These are phyloP conservation scores for Linnemannia schmuckeri DNA, from an alignment of 192 early-diverging fungal species.

Conservation along the genomic window DNA sequence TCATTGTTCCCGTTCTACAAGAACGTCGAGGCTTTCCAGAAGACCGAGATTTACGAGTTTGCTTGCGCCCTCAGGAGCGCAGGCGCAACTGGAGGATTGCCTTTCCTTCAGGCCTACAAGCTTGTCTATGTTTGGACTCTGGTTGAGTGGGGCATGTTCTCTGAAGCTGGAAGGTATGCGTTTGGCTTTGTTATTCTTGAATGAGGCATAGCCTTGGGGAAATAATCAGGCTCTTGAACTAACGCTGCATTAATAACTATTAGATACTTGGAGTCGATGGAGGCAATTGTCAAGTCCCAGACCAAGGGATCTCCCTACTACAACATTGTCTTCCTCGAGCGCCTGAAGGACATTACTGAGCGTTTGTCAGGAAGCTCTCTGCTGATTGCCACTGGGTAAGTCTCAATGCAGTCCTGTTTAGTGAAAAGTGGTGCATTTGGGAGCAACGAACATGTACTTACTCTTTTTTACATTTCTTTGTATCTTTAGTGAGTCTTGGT, in stretches of 20 bases:
- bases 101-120: constrained; percentile 94
- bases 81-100: constrained; percentile 69
- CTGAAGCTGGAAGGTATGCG: constrained; percentile 70
- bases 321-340: constrained; percentile 76
- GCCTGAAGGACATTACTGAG: constrained; percentile 80
- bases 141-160: constrained; percentile 81
- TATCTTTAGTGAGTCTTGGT: constrained; percentile 34
- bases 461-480: background rate
- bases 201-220: background rate
- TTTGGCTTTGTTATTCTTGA: background rate
- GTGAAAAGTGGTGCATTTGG: background rate
- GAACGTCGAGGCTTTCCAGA: constrained; percentile 71
- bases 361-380: constrained; percentile 64
- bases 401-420: background rate
- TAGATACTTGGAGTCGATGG: constrained; percentile 85
- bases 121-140: constrained; percentile 85
- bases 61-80: constrained; percentile 65
- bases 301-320: constrained; percentile 87
- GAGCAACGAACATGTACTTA: background rate
- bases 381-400: constrained; percentile 39
- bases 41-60: constrained; percentile 91
- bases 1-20: constrained; percentile 63
- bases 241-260: background rate
- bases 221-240: background rate
- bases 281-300: constrained; percentile 76